phyloP scores from a whole-genome alignment of 169 alveolate species.

The Cryptosporidium andersoni region DNA sequence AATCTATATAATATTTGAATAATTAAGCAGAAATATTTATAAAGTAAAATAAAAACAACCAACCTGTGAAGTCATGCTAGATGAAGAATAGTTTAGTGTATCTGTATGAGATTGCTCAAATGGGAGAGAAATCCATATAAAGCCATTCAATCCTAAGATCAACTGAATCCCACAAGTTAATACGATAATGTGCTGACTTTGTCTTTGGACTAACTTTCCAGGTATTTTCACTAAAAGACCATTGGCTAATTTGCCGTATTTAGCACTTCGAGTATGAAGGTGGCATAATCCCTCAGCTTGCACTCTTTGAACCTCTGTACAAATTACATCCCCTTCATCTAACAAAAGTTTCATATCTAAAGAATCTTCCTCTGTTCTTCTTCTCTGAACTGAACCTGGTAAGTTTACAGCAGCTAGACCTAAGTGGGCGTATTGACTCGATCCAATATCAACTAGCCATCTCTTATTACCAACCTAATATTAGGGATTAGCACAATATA shows the following conservation, averaged over 20 bases:
- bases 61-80: slow-evolving; percentile 33
- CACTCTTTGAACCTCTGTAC: slow-evolving; percentile 91
- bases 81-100: slow-evolving; percentile 52
- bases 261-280: slow-evolving; percentile 89
- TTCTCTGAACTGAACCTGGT: slow-evolving; percentile 88
- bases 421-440: slow-evolving; percentile 86
- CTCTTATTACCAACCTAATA: slow-evolving; percentile 63
- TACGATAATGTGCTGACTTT: slow-evolving; percentile 87
- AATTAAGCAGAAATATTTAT: too few species aligned
- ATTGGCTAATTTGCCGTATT: slow-evolving; percentile 88
- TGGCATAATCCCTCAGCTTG: slow-evolving; percentile 83
- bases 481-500: not conserved
- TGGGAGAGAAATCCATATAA: slow-evolving; percentile 79
- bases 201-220: slow-evolving; percentile 85
- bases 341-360: slow-evolving; percentile 88
- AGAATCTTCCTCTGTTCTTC: slow-evolving; percentile 89
- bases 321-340: slow-evolving; percentile 87
- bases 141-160: slow-evolving; percentile 90
- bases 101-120: slow-evolving; percentile 72
- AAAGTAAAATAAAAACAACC: too few species aligned
- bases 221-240: slow-evolving; percentile 87
- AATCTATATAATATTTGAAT: not conserved
- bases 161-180: slow-evolving; percentile 82
- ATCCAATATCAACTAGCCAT: slow-evolving; percentile 91
- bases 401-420: slow-evolving; percentile 89